A percentile compares a stretch with the other conserved stretches of the same genome.
Evolutionary conservation across 78 protist species (phyloP).

Genomic region (Anaeramoeba flamelloides): DNA sequence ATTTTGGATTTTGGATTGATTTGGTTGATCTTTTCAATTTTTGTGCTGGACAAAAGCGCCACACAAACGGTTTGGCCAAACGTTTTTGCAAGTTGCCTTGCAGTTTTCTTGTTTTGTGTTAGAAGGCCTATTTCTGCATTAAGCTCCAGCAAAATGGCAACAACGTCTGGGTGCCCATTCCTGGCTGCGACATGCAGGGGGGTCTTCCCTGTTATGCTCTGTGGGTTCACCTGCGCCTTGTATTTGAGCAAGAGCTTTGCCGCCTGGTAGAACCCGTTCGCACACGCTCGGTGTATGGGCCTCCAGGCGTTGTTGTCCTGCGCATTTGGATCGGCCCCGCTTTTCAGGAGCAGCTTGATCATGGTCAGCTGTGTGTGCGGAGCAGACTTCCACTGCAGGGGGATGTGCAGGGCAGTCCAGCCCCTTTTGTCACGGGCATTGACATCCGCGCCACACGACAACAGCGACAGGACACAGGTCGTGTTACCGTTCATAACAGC

Average conservation of each 20-base stretch:
- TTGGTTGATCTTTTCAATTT: neutral
- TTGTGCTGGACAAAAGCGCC: too few species aligned
- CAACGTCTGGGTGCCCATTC: neutral
- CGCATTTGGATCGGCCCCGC: neutral
- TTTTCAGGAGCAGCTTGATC: neutral
- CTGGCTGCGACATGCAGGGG: neutral
- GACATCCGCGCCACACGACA: neutral
- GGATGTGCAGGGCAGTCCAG: neutral
- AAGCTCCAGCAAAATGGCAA: neutral
- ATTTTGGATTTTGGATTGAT: neutral
- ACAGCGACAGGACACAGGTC: neutral
- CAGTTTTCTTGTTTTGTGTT: too few species aligned
- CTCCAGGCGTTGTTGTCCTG: neutral
- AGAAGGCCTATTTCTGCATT: too few species aligned
- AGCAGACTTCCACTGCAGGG: too few species aligned
- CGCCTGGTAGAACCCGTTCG: neutral
- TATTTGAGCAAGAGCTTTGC: neutral
- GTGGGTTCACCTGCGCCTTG: neutral
- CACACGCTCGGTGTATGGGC: neutral
- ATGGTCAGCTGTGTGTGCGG: neutral
- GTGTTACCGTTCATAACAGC: neutral
- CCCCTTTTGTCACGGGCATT: neutral
- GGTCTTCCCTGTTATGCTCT: neutral
- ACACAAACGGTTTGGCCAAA: too few species aligned
- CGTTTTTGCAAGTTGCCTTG: too few species aligned